Conservation (phyloP, 768 basidiomycete species). For the Dacryopinax primogenitus region DNA sequence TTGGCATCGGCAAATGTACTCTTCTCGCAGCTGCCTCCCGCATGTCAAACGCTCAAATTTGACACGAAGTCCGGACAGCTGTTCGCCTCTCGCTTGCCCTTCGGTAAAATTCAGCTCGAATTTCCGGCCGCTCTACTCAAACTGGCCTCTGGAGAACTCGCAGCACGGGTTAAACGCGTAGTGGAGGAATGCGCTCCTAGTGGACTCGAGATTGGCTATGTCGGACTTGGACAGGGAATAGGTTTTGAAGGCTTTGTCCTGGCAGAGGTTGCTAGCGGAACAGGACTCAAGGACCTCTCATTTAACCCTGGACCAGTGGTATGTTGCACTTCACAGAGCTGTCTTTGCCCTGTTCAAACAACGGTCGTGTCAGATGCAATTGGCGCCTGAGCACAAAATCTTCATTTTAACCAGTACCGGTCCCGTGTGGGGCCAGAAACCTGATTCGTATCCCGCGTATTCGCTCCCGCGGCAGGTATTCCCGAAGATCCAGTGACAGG, state of each 20-base stretch:
- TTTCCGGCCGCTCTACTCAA: conserved; percentile 19
- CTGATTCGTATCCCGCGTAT: conserved; percentile 26
- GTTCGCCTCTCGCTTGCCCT: conserved; percentile 13
- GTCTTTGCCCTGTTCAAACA: background rate
- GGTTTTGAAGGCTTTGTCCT: conserved; percentile 12
- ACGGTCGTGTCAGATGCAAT: conserved; percentile 3
- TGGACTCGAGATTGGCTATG: background rate
- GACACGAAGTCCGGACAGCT: conserved; percentile 18
- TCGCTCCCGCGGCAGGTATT: conserved; percentile 19
- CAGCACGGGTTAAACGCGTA: background rate
- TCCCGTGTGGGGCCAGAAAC: conserved; percentile 5
- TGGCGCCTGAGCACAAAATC: background rate
- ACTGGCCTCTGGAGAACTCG: background rate
- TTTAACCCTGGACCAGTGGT: background rate
- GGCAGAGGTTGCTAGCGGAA: background rate
- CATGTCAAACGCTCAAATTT: conserved; percentile 18
- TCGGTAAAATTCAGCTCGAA: conserved; percentile 21
- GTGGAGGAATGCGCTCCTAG: conserved; percentile 10
- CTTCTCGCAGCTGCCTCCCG: conserved; percentile 14
- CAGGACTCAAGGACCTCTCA: background rate
- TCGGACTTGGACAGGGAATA: background rate
- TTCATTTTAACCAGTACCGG: conserved; percentile 20
- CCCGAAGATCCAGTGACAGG: conserved; percentile 28
- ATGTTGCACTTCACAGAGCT: background rate
- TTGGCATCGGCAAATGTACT: conserved; percentile 24